A percentile compares a stretch with the other conserved stretches of the same genome.
phyloP scores from a whole-genome alignment of 495 filamentous ascomycete genomes.

The Filosporella fistucella region DNA sequence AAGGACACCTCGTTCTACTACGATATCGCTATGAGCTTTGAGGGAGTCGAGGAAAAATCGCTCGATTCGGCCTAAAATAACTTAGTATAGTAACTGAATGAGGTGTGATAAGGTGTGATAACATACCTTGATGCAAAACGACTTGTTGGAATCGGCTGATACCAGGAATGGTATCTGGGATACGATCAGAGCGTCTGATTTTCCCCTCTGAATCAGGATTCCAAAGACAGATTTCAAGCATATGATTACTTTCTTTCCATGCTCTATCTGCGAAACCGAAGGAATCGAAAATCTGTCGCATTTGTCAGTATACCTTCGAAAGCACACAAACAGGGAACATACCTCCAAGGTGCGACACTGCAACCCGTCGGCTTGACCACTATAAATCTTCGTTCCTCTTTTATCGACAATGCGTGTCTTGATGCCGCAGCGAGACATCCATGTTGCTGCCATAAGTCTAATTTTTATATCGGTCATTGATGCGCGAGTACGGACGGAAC shows the following conservation, averaged over 20 bases:
- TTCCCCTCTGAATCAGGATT: conserved; percentile 44
- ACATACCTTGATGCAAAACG: conserved; percentile 40
- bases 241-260: conserved; percentile 55
- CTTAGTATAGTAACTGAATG: not conserved
- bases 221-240: conserved; percentile 41
- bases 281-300: conserved; percentile 46
- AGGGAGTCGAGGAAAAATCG: conserved; percentile 50
- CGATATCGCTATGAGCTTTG: conserved; percentile 41
- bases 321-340: not conserved
- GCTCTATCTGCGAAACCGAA: conserved; percentile 59
- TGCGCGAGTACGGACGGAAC: not conserved
- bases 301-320: not conserved
- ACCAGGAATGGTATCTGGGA: conserved; percentile 45
- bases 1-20: conserved; percentile 44
- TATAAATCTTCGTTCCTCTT: conserved; percentile 44
- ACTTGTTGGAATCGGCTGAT: conserved; percentile 50
- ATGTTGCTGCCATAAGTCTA: conserved; percentile 56
- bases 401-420: conserved; percentile 60
- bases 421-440: conserved; percentile 57
- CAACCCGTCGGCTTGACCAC: conserved; percentile 60
- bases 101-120: not conserved
- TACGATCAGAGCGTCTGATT: conserved; percentile 46
- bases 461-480: not conserved
- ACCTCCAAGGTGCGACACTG: conserved; percentile 25
- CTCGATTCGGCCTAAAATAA: conserved; percentile 55